These are phyloP conservation scores for Phytophthora pinifolia DNA, from an alignment of 352 stramenopile species.

Conservation along the genomic window DNA sequence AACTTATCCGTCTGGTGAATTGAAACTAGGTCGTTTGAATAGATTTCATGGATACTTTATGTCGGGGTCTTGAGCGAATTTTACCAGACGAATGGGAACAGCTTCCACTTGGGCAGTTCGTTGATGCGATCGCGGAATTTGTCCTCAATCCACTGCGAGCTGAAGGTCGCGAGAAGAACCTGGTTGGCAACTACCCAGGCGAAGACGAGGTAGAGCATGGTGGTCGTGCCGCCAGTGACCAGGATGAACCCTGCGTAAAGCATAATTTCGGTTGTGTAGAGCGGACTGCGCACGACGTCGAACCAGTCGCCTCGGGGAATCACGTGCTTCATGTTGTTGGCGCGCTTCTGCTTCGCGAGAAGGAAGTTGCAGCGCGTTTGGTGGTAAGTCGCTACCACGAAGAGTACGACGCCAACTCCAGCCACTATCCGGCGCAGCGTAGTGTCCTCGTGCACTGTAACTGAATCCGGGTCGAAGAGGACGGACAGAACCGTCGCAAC, in stretches of 20 bases:
- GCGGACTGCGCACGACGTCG: slow-evolving; percentile 54
- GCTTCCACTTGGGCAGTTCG: slow-evolving; percentile 43
- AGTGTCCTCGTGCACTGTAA: slow-evolving; percentile 22
- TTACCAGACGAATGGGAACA: slow-evolving; percentile 38
- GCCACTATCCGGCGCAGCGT: slow-evolving; percentile 15
- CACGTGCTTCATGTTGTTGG: slow-evolving; percentile 48
- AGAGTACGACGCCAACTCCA: slow-evolving; percentile 36
- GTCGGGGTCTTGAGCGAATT: no score
- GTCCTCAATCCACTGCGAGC: slow-evolving; percentile 50
- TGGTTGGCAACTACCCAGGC: slow-evolving; percentile 72
- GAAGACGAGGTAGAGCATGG: slow-evolving; percentile 48
- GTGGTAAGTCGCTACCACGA: slow-evolving; percentile 53
- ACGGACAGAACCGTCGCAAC: slow-evolving; percentile 46
- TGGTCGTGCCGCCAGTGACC: slow-evolving; percentile 36
- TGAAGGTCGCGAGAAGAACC: slow-evolving; percentile 50
- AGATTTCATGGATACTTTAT: slow-evolving; percentile 6
- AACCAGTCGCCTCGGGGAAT: slow-evolving; percentile 69
- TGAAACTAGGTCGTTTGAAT: slow-evolving; percentile 5
- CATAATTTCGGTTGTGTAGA: slow-evolving; percentile 66
- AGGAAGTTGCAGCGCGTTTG: slow-evolving; percentile 61
- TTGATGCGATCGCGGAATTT: slow-evolving; percentile 53
- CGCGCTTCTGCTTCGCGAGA: slow-evolving; percentile 56
- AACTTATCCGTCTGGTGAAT: no score
- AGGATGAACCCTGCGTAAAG: slow-evolving; percentile 60
- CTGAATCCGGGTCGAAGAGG: slow-evolving; percentile 40